Conservation (phyloP, 345 rosid species). For the Salix exigua region DNA sequence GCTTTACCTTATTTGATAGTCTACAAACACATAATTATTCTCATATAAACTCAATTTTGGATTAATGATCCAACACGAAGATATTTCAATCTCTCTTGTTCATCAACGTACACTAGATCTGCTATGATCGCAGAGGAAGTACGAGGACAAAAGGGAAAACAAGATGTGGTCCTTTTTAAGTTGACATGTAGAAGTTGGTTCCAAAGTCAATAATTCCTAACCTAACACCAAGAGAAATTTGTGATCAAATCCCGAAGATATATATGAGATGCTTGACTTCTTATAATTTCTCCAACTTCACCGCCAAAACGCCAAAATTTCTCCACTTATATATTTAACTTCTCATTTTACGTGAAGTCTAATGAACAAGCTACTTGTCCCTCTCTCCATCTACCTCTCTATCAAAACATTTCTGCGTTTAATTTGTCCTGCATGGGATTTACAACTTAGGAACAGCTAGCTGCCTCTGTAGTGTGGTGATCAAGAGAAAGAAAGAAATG, state of each 20-base stretch:
- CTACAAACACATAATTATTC: no score
- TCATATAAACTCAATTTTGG: no score
- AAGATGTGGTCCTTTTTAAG: conserved; percentile 23
- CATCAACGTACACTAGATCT: no score
- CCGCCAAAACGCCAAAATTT: conserved; percentile 12
- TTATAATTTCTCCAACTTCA: conserved; percentile 11
- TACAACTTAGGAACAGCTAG: not conserved
- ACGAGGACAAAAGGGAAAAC: no score
- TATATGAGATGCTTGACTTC: conserved; percentile 7
- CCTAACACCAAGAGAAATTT: conserved; percentile 31
- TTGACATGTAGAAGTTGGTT: conserved; percentile 7
- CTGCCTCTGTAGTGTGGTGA: not conserved
- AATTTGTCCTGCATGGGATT: not conserved
- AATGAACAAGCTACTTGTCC: not conserved
- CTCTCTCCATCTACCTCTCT: not conserved
- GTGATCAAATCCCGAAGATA: not conserved
- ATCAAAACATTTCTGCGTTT: not conserved
- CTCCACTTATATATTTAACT: not conserved
- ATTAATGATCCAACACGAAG: no score
- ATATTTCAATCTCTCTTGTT: no score
- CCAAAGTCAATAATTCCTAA: conserved; percentile 15
- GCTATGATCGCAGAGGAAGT: no score
- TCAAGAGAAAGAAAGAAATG: conserved; percentile 11
- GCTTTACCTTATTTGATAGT: no score
- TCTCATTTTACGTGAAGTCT: not conserved